Evolutionary conservation across 1,284 basidiomycete genomes (phyloP).

Genomic region (Ceratorhiza oryzae-sativae): DNA sequence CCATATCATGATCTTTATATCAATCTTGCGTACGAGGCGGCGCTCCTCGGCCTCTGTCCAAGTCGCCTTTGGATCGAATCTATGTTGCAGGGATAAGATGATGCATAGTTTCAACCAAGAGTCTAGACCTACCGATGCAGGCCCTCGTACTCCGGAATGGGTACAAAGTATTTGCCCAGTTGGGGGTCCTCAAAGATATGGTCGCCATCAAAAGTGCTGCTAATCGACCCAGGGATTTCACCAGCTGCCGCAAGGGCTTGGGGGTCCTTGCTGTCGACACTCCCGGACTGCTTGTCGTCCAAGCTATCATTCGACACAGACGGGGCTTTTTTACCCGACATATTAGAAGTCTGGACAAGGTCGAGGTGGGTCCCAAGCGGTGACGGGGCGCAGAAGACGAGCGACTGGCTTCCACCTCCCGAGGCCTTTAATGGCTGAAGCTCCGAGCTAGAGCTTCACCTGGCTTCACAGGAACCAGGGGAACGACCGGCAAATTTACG

Average conservation of each 20-base stretch:
- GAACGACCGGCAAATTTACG: background rate
- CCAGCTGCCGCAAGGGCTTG: background rate
- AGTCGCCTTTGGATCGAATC: conserved; percentile 12
- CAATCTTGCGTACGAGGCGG: conserved; percentile 64
- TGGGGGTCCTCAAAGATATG: conserved; percentile 63
- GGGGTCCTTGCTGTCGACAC: background rate
- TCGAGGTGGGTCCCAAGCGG: background rate
- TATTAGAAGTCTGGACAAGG: background rate
- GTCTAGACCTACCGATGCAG: conserved; percentile 66
- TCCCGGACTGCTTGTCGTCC: background rate
- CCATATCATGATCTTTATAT: conserved; percentile 69
- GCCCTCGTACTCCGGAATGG: conserved; percentile 67
- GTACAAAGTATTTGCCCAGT: conserved; percentile 59
- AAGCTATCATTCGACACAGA: conserved; percentile 9
- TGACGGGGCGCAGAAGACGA: background rate
- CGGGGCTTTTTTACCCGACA: background rate
- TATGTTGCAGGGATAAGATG: background rate
- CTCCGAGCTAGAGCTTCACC: background rate
- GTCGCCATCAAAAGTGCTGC: background rate
- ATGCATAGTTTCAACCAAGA: conserved; percentile 64
- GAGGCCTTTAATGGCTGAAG: background rate
- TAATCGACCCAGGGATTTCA: background rate
- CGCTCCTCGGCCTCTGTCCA: conserved; percentile 49
- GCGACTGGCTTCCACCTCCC: background rate
- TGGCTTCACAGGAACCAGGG: background rate